Conservation (phyloP, 164 flowering plant species). For the Berberis vulgaris region DNA sequence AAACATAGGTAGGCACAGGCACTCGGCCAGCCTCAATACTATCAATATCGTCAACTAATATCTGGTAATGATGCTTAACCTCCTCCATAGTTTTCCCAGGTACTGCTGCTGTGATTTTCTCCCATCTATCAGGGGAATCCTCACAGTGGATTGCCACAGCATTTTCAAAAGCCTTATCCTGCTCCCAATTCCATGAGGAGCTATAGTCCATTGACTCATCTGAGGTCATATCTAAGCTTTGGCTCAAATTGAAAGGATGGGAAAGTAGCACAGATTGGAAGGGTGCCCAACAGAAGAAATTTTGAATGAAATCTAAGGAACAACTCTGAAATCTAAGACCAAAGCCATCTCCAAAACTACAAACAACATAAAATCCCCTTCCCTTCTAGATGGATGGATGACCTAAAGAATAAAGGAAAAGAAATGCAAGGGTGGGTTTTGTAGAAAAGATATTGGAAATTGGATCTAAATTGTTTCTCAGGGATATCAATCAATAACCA, state of each 20-base stretch:
- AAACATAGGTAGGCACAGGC: conserved; percentile 59
- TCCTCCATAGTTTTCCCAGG: conserved; percentile 71
- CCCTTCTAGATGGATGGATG: neutral
- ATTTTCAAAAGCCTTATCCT: conserved; percentile 82
- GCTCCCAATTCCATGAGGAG: conserved; percentile 72
- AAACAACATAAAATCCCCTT: conserved; percentile 1
- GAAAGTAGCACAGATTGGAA: neutral
- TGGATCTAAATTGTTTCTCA: no score
- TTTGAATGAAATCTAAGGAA: conserved; percentile 7
- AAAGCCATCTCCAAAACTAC: conserved; percentile 11
- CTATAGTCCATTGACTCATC: conserved; percentile 37
- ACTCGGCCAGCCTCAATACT: conserved; percentile 73
- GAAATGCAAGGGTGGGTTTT: no score
- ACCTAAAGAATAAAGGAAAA: neutral
- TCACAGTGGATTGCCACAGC: conserved; percentile 64
- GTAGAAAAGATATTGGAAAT: no score
- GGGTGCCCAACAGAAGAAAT: neutral
- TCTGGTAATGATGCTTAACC: conserved; percentile 67
- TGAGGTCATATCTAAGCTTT: conserved; percentile 49
- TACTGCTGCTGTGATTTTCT: conserved; percentile 68
- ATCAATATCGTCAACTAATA: conserved; percentile 64
- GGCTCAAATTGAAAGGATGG: conserved; percentile 12
- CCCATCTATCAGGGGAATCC: conserved; percentile 72
- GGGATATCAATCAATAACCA: no score
- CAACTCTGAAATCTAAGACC: conserved; percentile 11